Conservation (phyloP, 805 yeast species). For the Candida gorgasii region DNA sequence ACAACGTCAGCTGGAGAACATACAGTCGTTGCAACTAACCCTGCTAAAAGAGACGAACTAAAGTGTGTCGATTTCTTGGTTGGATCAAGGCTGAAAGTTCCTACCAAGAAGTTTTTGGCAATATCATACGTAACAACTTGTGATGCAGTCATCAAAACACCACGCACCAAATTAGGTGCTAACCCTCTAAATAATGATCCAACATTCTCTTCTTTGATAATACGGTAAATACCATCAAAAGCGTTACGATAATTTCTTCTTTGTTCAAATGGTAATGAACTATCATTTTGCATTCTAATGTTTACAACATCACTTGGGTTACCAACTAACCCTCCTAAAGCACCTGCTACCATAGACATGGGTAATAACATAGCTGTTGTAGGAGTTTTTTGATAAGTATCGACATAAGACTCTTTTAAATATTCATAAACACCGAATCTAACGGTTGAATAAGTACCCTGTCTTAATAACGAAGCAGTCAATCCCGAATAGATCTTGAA, state of each 20-base stretch:
- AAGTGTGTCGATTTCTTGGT: conserved; percentile 71
- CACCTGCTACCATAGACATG: conserved; percentile 83
- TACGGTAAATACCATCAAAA: conserved; percentile 67
- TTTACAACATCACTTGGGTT: conserved; percentile 88
- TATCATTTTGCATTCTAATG: conserved; percentile 89
- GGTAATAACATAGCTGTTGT: conserved; percentile 65
- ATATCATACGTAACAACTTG: conserved; percentile 88
- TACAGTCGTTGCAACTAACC: conserved; percentile 85
- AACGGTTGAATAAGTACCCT: conserved; percentile 84
- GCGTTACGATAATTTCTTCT: conserved; percentile 79
- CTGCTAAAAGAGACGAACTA: conserved; percentile 76
- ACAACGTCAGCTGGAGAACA: conserved; percentile 93
- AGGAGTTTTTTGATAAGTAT: conserved; percentile 46
- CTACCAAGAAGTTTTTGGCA: conserved; percentile 62
- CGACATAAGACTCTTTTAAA: conserved; percentile 55
- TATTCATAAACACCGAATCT: conserved; percentile 85
- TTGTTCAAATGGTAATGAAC: conserved; percentile 59
- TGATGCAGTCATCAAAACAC: conserved; percentile 85
- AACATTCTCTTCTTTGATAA: conserved; percentile 60
- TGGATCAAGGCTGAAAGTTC: conserved; percentile 51
- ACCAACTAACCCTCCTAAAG: conserved; percentile 81
- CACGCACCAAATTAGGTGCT: conserved; percentile 75
- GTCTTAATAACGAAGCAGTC: conserved; percentile 79
- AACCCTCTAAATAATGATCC: conserved; percentile 68
- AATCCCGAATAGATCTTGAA: conserved; percentile 77